Evolutionary conservation across 164 flowering plant species (phyloP).

Genomic region (Euptelea pleiosperma): DNA sequence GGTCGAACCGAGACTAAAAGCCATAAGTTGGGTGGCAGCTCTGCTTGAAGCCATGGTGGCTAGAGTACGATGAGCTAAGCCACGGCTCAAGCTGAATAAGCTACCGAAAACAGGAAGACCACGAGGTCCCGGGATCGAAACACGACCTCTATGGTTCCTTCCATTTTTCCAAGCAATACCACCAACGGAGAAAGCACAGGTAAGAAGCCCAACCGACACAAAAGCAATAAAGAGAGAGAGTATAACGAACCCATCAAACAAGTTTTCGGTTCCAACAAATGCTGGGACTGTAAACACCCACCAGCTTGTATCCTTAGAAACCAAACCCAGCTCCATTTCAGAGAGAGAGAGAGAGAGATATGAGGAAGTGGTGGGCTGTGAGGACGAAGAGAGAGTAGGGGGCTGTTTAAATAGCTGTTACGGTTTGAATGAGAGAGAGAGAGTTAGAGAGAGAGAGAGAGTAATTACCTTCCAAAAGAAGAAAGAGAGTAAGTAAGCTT

Average conservation of each 20-base stretch:
- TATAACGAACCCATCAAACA: slow-evolving; percentile 25
- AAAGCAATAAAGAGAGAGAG: slow-evolving; percentile 19
- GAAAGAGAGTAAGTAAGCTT: no score
- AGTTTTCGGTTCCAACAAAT: slow-evolving; percentile 30
- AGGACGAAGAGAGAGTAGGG: no score
- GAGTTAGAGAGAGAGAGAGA: no score
- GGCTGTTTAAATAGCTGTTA: no score
- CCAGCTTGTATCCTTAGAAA: slow-evolving; percentile 45
- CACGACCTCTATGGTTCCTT: slow-evolving; percentile 32
- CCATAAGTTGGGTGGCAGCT: slow-evolving; percentile 51
- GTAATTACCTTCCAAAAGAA: no score
- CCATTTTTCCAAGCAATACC: slow-evolving; percentile 70
- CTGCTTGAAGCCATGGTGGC: slow-evolving; percentile 37
- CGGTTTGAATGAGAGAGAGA: no score
- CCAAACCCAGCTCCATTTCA: slow-evolving; percentile 19
- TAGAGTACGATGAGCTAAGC: slow-evolving; percentile 57
- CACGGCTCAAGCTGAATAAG: slow-evolving; percentile 38
- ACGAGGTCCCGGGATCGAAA: slow-evolving; percentile 52
- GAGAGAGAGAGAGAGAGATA: slow-evolving; percentile 11
- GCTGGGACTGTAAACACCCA: slow-evolving; percentile 57
- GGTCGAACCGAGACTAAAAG: slow-evolving; percentile 62
- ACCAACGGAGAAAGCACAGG: slow-evolving; percentile 52
- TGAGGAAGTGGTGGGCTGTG: no score
- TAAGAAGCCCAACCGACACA: slow-evolving; percentile 24
- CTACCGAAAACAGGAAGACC: slow-evolving; percentile 67